Evolutionary conservation across 805 yeast species (phyloP), one percentile per base, ranked within the genome.

Genomic region (Dipodascus albidus): DNA sequence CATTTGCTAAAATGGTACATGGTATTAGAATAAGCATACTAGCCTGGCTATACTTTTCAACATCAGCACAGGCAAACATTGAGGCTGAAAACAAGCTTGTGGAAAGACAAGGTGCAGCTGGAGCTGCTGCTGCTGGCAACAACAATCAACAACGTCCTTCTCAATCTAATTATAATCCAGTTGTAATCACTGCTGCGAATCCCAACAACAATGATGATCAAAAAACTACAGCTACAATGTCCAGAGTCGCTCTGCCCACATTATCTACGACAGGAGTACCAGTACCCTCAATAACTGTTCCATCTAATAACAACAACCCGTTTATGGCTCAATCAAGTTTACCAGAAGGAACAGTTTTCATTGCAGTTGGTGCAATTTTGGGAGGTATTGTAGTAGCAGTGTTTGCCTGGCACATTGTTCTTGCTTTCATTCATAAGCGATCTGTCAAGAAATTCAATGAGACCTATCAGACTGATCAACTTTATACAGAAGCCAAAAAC

Each of bases 311-410:
- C n/a, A 69, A 75, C 51, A 87, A 87, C 66, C 96, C 96, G 9
- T 81, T 76, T 61, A 73, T 87, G 20, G 67, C 76, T 59, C 67
- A 70, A 49, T 67, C 80, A 3, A 63, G 62, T 21, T 72, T 74
- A 48, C 87, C 89, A 1, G 74, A 78, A 49, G 96, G 96, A 1
- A 84, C 93, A 0, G 89, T 88, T 1, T 87, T 87, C 68, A 87
- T 88, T 51, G 84, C 86, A 0, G 84, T 87, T 47, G 96, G 95
- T 1, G 72, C 83, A 9, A 73, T 82, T 42, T 79, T 82, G 2
- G 86, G 82, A 0, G 81, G 80, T 41, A 69, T 85, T 2, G 66
- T 82, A 21, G 57, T 82, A 2, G 74, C 74, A 1, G 72, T 83
- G 44, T 57, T 77, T 9, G 58, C 73, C 15, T 82, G 83, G 77